A percentile compares a stretch with the other conserved stretches of the same genome.
phyloP scores from a whole-genome alignment of 1,284 basidiomycete genomes.

The Boletus smithii region DNA sequence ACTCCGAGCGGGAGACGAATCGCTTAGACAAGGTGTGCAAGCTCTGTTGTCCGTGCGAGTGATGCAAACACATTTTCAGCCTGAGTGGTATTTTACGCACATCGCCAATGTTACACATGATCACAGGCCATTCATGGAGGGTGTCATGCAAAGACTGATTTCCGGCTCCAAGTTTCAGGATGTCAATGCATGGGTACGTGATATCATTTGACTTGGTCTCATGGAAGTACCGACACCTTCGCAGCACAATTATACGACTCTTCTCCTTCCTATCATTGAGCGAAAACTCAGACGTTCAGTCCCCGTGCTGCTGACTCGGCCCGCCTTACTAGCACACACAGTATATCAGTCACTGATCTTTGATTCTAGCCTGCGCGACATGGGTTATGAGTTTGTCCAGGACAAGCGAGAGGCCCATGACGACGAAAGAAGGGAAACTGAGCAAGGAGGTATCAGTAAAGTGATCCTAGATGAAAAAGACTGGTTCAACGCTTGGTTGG shows the following conservation, averaged over 20 bases:
- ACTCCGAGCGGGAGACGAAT: conserved; percentile 83
- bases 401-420: conserved; percentile 43
- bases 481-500: conserved; percentile 91
- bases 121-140: conserved; percentile 74
- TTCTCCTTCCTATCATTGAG: conserved; percentile 67
- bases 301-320: conserved; percentile 71
- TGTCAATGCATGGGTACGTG: conserved; percentile 72
- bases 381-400: conserved; percentile 58
- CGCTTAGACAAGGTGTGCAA: conserved; percentile 80
- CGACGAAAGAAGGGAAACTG: conserved; percentile 23
- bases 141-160: conserved; percentile 73
- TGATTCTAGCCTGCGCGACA: conserved; percentile 77
- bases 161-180: conserved; percentile 56
- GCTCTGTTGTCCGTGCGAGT: background rate
- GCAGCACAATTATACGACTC: conserved; percentile 76
- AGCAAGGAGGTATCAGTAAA: conserved; percentile 78
- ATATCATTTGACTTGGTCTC: background rate
- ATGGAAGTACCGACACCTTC: conserved; percentile 7
- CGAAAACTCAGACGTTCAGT: conserved; percentile 74
- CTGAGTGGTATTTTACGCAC: conserved; percentile 96
- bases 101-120: conserved; percentile 82
- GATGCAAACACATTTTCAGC: conserved; percentile 44
- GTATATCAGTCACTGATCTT: conserved; percentile 91
- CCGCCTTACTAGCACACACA: conserved; percentile 89
- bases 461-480: conserved; percentile 78